A percentile compares a stretch with the other conserved stretches of the same genome.
These are phyloP conservation scores for Grammothele lineata DNA, from an alignment of 768 basidiomycete species.

Conservation along the genomic window DNA sequence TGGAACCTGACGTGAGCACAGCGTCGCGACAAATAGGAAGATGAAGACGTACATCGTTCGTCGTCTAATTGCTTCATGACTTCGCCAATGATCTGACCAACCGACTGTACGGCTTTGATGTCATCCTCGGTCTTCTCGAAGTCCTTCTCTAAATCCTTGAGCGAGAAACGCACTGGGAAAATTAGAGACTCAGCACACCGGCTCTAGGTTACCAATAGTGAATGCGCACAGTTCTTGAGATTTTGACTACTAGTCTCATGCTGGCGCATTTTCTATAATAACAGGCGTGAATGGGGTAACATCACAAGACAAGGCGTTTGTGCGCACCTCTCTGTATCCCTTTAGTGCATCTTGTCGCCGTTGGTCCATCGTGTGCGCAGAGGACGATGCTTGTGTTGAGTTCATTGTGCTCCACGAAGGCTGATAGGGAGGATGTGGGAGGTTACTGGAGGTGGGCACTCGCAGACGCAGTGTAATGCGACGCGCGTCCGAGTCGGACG, in stretches of 20 bases:
- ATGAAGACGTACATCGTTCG: constrained; percentile 74
- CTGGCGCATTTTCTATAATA: constrained; percentile 86
- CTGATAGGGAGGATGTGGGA: not conserved
- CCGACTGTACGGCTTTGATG: constrained; percentile 97
- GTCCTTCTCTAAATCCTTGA: constrained; percentile 85
- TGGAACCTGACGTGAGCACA: constrained; percentile 23
- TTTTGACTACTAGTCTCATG: constrained; percentile 85
- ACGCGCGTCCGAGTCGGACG: constrained; percentile 8
- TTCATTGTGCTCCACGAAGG: constrained; percentile 15
- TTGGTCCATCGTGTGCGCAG: constrained; percentile 57
- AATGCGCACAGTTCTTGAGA: constrained; percentile 79
- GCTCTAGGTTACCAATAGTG: too few species aligned
- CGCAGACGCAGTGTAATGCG: not conserved
- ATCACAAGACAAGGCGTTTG: not conserved
- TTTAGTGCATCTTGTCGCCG: constrained; percentile 71
- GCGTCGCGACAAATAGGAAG: not conserved
- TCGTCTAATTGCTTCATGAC: constrained; percentile 98
- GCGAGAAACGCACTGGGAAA: constrained; percentile 80
- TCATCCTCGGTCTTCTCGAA: constrained; percentile 97
- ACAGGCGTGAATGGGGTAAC: too few species aligned
- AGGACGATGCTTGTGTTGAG: constrained; percentile 24
- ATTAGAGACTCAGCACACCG: not conserved
- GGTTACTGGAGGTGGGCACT: not conserved
- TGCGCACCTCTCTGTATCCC: constrained; percentile 77
- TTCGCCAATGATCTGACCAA: constrained; percentile 98